Percentiles rank a stretch among this genome's conserved stretches.
Conservation (phyloP, 139 green algal species). For the Raphidocelis subcapitata region DNA sequence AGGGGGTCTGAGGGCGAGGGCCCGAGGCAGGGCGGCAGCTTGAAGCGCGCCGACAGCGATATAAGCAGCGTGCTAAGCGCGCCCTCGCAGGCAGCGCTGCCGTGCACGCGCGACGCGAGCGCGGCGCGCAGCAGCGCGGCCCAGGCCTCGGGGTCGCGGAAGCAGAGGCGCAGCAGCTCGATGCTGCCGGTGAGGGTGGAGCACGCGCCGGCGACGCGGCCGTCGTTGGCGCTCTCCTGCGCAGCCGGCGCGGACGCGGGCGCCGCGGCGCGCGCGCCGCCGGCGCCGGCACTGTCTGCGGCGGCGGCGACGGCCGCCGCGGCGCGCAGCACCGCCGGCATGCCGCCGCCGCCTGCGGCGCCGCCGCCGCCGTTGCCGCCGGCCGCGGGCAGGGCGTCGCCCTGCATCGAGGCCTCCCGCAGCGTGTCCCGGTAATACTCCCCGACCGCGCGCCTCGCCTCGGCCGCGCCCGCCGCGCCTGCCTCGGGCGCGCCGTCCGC, state of each 20-base stretch:
- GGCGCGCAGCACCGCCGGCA: no score
- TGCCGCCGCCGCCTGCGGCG: no score
- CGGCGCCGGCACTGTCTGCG: constrained; percentile 12
- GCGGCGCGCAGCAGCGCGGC: constrained; percentile 34
- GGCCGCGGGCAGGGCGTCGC: neutral
- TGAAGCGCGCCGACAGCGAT: constrained; percentile 39
- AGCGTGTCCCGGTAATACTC: neutral
- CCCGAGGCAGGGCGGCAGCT: constrained; percentile 33
- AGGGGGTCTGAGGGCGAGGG: neutral
- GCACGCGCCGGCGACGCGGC: constrained; percentile 34
- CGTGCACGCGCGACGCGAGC: constrained; percentile 40
- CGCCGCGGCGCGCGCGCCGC: neutral
- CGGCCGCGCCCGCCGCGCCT: neutral
- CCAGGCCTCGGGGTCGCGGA: constrained; percentile 23
- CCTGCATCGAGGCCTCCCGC: neutral
- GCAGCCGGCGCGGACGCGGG: constrained; percentile 4
- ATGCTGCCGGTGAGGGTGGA: constrained; percentile 30
- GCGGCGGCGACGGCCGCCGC: neutral
- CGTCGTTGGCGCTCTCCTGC: constrained; percentile 36
- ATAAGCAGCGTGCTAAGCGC: constrained; percentile 42
- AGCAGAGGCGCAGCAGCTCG: constrained; percentile 30
- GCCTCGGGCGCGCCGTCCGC: no score
- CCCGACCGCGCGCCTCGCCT: neutral
- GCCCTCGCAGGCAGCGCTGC: constrained; percentile 35
- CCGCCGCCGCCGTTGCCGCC: no score